Conservation (phyloP, 805 yeast genomes). For the Maudiozyma saulgeensis region DNA sequence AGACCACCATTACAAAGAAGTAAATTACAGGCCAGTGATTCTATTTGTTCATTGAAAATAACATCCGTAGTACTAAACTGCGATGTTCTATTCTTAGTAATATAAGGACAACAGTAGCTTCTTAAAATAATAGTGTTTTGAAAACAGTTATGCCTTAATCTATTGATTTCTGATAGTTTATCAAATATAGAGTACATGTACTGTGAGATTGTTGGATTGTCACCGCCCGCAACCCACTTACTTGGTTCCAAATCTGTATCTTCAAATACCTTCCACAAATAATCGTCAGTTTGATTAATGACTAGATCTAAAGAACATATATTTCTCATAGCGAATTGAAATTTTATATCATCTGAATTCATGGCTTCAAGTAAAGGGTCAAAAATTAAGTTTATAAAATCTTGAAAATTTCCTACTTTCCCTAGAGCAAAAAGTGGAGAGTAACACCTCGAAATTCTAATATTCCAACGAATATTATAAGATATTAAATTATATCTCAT, state of each 20-base stretch:
- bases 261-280: slow-evolving; percentile 22
- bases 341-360: slow-evolving; percentile 16
- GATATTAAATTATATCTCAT: slow-evolving; percentile 31
- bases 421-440: slow-evolving; percentile 15
- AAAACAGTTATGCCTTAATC: slow-evolving; percentile 6
- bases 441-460: slow-evolving; percentile 29
- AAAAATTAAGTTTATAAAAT: slow-evolving; percentile 27
- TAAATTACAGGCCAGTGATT: slow-evolving; percentile 22
- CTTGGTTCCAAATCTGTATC: slow-evolving; percentile 12
- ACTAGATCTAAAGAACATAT: slow-evolving; percentile 28
- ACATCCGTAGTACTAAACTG: slow-evolving; percentile 16
- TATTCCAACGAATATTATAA: slow-evolving; percentile 33
- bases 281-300: slow-evolving; percentile 17
- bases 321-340: slow-evolving; percentile 24
- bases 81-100: slow-evolving; percentile 18
- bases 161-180: slow-evolving; percentile 16
- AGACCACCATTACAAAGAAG: slow-evolving; percentile 25
- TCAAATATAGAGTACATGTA: slow-evolving; percentile 30
- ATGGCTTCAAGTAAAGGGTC: slow-evolving; percentile 26
- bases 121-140: slow-evolving; percentile 19
- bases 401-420: slow-evolving; percentile 25
- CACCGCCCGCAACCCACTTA: slow-evolving; percentile 26
- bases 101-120: slow-evolving; percentile 16
- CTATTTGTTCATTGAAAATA: slow-evolving; percentile 21
- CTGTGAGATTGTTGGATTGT: slow-evolving; percentile 34